Conservation (phyloP, 441 rosid genomes). For the California macrophylla region DNA sequence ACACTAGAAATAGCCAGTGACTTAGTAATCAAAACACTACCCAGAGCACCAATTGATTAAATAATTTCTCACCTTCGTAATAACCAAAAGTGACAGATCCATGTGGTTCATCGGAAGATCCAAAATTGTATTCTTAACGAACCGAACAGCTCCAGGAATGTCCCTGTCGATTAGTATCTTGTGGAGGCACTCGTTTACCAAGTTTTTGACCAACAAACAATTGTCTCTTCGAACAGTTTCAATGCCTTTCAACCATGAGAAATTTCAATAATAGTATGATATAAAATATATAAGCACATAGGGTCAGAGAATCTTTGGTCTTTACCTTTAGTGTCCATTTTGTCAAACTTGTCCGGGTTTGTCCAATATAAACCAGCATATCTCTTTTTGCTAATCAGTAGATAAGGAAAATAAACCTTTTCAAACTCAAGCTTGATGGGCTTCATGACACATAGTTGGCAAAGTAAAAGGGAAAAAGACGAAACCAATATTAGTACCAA, state of each 20-base stretch:
- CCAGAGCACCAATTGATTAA: conserved; percentile 14
- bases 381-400: conserved; percentile 93
- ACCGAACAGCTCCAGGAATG: conserved; percentile 75
- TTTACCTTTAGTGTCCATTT: conserved; percentile 96
- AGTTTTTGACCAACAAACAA: conserved; percentile 87
- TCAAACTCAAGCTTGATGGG: conserved; percentile 97
- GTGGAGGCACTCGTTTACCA: conserved; percentile 85
- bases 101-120: conserved; percentile 97
- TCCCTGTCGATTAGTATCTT: conserved; percentile 83
- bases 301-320: conserved; percentile 9
- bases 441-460: conserved; percentile 33
- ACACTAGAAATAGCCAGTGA: conserved; percentile 7
- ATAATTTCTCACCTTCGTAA: conserved; percentile 60
- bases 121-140: conserved; percentile 78
- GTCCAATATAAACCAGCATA: conserved; percentile 98
- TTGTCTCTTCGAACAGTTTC: conserved; percentile 98
- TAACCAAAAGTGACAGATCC: conserved; percentile 94
- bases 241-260: conserved; percentile 45
- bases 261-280: conserved; percentile 16
- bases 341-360: conserved; percentile 68
- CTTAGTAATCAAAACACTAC: conserved; percentile 15
- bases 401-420: conserved; percentile 89
- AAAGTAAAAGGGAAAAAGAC: conserved; percentile 11
- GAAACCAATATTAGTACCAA: not conserved
- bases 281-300: not conserved